phyloP scores from a whole-genome alignment of 306 rosid species.

The Phaseolus lunatus region DNA sequence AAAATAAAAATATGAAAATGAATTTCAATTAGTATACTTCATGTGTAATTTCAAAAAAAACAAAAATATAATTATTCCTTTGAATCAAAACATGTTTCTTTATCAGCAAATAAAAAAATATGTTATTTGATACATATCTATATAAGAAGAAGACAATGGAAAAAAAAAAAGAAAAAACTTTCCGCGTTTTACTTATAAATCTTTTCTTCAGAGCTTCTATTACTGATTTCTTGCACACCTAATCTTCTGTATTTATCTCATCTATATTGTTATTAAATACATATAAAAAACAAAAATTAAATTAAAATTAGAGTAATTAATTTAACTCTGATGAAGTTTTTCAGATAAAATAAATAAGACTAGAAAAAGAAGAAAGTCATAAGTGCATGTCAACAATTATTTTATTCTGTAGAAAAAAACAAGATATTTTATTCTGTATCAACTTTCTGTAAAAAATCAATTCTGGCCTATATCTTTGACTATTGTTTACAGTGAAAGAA shows the following conservation, averaged over 20 bases:
- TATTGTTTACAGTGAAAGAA: slow-evolving; percentile 31
- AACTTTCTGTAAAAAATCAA: slow-evolving; percentile 32
- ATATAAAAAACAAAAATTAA: background rate
- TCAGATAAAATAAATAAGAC: no score
- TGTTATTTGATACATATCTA: no score
- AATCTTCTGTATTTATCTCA: slow-evolving; percentile 12
- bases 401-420: background rate
- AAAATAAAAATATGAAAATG: no score
- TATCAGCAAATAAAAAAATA: no score
- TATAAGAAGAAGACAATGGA: no score
- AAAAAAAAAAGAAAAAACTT: background rate
- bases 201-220: background rate
- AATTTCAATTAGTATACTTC: no score
- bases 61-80: no score
- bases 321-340: no score
- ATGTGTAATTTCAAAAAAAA: no score
- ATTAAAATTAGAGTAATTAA: no score
- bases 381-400: background rate
- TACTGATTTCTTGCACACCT: slow-evolving; percentile 41
- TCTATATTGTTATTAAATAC: slow-evolving; percentile 8
- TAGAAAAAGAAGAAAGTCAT: background rate
- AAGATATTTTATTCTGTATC: slow-evolving; percentile 24
- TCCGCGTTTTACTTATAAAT: background rate
- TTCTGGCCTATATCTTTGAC: slow-evolving; percentile 10
- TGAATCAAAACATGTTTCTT: no score